Percentiles rank a stretch among this genome's conserved stretches.
Evolutionary conservation across 805 yeast genomes (phyloP).

Genomic region (Blastobotrys mokoenaii): DNA sequence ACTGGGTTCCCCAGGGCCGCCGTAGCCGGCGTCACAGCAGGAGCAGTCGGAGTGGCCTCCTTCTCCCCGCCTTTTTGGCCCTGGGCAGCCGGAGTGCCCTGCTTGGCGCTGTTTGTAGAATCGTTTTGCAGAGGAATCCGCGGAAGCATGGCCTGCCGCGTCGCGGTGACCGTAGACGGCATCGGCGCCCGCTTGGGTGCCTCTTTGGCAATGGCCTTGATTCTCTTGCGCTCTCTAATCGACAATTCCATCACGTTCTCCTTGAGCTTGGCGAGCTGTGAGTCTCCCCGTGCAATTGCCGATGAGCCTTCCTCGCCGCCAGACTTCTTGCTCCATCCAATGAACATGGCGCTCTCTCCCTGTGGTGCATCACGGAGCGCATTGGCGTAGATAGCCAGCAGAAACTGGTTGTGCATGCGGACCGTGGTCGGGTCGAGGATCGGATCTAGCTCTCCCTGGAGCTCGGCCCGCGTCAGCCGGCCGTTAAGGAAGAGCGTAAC

Average conservation of each 20-base stretch:
- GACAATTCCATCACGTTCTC: slow-evolving; percentile 83
- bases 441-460: slow-evolving; percentile 49
- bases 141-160: slow-evolving; percentile 55
- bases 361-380: slow-evolving; percentile 68
- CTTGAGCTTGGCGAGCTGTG: slow-evolving; percentile 75
- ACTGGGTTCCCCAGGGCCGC: slow-evolving; percentile 22
- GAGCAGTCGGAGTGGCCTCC: slow-evolving; percentile 2
- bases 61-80: neutral
- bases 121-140: slow-evolving; percentile 63
- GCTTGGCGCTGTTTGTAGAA: neutral
- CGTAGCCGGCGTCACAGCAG: neutral
- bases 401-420: slow-evolving; percentile 72
- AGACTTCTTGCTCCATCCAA: slow-evolving; percentile 41
- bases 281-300: slow-evolving; percentile 27
- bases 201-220: slow-evolving; percentile 72
- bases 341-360: slow-evolving; percentile 35
- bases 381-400: slow-evolving; percentile 77
- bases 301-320: slow-evolving; percentile 41
- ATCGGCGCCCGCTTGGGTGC: slow-evolving; percentile 59
- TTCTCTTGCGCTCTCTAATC: slow-evolving; percentile 72
- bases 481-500: slow-evolving; percentile 71
- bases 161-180: slow-evolving; percentile 29
- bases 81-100: neutral
- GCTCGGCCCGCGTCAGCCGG: slow-evolving; percentile 66
- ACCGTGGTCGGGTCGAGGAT: slow-evolving; percentile 43